phyloP scores from a whole-genome alignment of 2,329 filamentous ascomycete species.

The Phyllosticta capitalensis region DNA sequence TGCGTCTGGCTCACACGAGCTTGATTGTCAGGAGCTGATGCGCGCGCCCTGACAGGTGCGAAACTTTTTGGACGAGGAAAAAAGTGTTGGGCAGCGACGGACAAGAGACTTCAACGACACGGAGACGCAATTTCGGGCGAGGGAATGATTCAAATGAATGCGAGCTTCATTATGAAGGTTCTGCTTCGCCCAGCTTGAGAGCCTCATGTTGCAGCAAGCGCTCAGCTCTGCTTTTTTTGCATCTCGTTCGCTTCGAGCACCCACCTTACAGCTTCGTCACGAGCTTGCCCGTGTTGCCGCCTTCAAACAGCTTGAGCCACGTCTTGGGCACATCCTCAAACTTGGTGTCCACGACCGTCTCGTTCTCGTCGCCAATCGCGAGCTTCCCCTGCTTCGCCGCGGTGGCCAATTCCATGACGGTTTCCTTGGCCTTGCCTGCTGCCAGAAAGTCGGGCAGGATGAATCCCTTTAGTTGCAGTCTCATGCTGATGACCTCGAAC shows the following conservation, averaged over 20 bases:
- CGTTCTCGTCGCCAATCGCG: conserved; percentile 33
- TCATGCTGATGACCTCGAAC: conserved; percentile 34
- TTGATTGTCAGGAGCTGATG: background rate
- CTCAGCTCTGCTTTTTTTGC: conserved; percentile 1
- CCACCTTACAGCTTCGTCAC: conserved; percentile 28
- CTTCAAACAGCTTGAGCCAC: conserved; percentile 40
- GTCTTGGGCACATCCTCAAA: conserved; percentile 43
- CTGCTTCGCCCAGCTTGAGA: conserved; percentile 2
- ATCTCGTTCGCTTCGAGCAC: background rate
- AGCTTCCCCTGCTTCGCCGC: conserved; percentile 36
- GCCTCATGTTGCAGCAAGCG: background rate
- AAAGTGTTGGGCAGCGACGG: background rate
- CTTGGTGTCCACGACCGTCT: conserved; percentile 37
- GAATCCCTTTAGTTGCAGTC: conserved; percentile 44
- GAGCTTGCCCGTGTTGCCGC: conserved; percentile 40
- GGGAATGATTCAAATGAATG: conserved; percentile 6
- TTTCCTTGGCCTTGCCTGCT: conserved; percentile 7
- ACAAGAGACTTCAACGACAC: no score
- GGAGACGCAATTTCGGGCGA: background rate
- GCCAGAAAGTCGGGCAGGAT: conserved; percentile 55
- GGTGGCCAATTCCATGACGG: conserved; percentile 1
- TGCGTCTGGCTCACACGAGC: background rate
- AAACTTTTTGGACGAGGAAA: no score
- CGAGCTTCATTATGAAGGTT: background rate
- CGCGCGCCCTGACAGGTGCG: background rate